Conservation (phyloP, 108 stramenopile species). For the Cyclotella kingstonii region DNA sequence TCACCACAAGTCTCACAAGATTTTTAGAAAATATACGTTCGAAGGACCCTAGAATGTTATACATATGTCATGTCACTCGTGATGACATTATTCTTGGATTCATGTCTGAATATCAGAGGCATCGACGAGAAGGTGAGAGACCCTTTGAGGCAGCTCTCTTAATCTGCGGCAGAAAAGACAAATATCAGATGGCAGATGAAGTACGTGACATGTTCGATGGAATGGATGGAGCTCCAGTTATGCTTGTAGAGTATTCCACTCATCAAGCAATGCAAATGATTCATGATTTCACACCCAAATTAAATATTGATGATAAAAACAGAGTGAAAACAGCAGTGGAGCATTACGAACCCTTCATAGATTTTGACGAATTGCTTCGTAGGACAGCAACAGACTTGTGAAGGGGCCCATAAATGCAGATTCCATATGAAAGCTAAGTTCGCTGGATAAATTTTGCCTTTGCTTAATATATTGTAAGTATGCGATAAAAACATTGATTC, state of each 20-base stretch:
- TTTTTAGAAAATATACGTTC: conserved; percentile 87
- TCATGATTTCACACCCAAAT: conserved; percentile 85
- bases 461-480: too few species aligned
- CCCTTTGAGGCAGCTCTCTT: conserved; percentile 81
- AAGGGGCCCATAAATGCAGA: too few species aligned
- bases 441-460: too few species aligned
- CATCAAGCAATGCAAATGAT: conserved; percentile 78
- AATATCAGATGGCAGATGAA: conserved; percentile 61
- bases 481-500: too few species aligned
- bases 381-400: conserved; percentile 28
- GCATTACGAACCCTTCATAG: conserved; percentile 91
- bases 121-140: conserved; percentile 34
- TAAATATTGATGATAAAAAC: conserved; percentile 83
- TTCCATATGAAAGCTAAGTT: too few species aligned
- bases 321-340: conserved; percentile 81
- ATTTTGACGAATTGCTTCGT: conserved; percentile 78
- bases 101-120: conserved; percentile 80
- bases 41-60: conserved; percentile 79
- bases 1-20: conserved; percentile 82
- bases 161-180: conserved; percentile 74
- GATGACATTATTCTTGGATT: conserved; percentile 92
- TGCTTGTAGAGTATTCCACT: conserved; percentile 64
- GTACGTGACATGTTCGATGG: conserved; percentile 72
- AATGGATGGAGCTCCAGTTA: conserved; percentile 68
- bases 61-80: conserved; percentile 91